Base-by-base conservation (phyloP, 257 asterid genomes). In the Solanum ahanhuiri region DNA sequence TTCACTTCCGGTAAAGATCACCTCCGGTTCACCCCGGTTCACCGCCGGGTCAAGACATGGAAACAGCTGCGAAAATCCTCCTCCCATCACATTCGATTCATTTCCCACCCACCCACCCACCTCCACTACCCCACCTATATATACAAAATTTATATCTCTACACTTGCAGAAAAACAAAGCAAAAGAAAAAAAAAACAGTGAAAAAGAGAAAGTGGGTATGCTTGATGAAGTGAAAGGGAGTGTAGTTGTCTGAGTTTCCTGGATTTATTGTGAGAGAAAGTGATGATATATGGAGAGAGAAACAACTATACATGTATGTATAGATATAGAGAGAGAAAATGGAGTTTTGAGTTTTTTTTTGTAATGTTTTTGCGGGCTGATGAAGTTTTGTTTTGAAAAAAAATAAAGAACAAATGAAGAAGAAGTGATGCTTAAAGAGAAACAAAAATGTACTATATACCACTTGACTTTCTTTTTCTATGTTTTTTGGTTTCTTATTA, bases 41-140 rank as follows among this genome's bases (percentile, higher is more conserved):
- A 71, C 81, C 39, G 33, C 87, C 87, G 89, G 89, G 87, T 83
- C 85, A 33, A 75, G 17, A 60, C 89, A 87, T 82, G 89, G 89
- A 28, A 83, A 87, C 37, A 72, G 43, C 83, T 83, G 84, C 31
- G 87, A 87, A 73, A 87, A 87, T 7, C 87, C 89, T 23, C 84
- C 45, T 12, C 89, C 89, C 89, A 87, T 87, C 60, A 87, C 75
- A 41, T 39, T 72, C 34, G 30, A 70, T 87, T 87, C 89, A 87
- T 72, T 28, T 83, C 84, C 41, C 28, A 22, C 22, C 58, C 60
- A 22, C 22, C 58, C 60, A 34, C 41, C 84, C 83, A 28, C 37
- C 35, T 34, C 43, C 67, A 28, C 67, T 48, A 15, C 66, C 14
- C 75, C 82, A 12, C 37, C 18, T 12, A 64, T 35, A 63, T 60